phyloP scores from a whole-genome alignment of 371 early-diverging fungal genomes.

The Chytridiales sp. region DNA sequence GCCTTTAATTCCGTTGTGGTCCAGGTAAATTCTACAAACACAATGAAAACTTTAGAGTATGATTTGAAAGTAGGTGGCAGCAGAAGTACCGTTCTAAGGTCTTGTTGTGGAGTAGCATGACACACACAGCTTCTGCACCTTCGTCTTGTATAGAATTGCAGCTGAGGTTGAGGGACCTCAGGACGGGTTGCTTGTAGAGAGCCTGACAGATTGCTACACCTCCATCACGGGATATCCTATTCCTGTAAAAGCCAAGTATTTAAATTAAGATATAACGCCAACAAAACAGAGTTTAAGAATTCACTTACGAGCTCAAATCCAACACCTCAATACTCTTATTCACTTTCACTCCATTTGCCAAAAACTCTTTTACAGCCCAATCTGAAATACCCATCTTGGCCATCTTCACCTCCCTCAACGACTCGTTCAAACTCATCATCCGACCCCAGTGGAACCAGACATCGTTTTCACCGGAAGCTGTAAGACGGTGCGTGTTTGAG shows the following conservation, averaged over 20 bases:
- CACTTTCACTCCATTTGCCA: conserved; percentile 29
- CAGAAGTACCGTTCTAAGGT: conserved; percentile 31
- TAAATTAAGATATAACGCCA: neutral
- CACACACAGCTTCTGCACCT: conserved; percentile 46
- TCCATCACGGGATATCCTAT: conserved; percentile 50
- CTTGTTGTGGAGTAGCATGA: conserved; percentile 40
- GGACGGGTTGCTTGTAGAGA: conserved; percentile 35
- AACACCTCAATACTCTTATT: conserved; percentile 29
- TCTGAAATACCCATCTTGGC: conserved; percentile 48
- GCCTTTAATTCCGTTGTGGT: conserved; percentile 46
- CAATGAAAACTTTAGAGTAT: neutral
- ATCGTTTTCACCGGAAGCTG: conserved; percentile 42
- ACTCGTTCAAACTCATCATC: conserved; percentile 37
- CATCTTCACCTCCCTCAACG: conserved; percentile 25
- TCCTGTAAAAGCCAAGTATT: conserved; percentile 23
- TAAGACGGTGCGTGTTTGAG: conserved; percentile 17
- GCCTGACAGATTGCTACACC: conserved; percentile 44
- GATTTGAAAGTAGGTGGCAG: neutral
- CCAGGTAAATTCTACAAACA: conserved; percentile 33
- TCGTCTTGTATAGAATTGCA: conserved; percentile 51
- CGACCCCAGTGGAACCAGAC: conserved; percentile 38
- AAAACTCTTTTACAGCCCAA: conserved; percentile 34
- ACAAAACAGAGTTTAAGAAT: neutral
- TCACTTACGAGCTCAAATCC: conserved; percentile 43
- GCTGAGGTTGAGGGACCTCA: conserved; percentile 39